Evolutionary conservation across 78 protist species (phyloP).

Genomic region (Tieghemostelium lacteum): DNA sequence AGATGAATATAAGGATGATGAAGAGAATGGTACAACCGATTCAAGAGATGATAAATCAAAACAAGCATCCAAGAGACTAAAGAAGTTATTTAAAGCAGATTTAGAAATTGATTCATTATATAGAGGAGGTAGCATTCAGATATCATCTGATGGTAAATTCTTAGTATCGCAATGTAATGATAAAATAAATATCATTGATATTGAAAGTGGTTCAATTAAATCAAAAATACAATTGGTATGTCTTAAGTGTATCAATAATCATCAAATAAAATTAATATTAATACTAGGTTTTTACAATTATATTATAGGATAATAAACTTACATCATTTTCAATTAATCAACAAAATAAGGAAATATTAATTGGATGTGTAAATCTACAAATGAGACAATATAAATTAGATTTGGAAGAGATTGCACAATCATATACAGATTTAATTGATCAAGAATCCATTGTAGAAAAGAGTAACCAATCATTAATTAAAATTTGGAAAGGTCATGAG

Average conservation of each 20-base stretch:
- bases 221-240: slow-evolving; percentile 28
- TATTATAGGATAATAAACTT: slow-evolving; percentile 23
- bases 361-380: slow-evolving; percentile 28
- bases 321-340: slow-evolving; percentile 38
- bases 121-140: slow-evolving; percentile 33
- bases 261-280: too few species aligned
- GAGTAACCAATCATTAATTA: slow-evolving; percentile 29
- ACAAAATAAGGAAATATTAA: slow-evolving; percentile 11
- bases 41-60: slow-evolving; percentile 1
- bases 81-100: slow-evolving; percentile 62
- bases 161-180: slow-evolving; percentile 5
- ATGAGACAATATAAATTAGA: slow-evolving; percentile 22
- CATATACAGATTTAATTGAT: too few species aligned
- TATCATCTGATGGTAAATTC: slow-evolving; percentile 10
- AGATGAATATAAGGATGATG: slow-evolving; percentile 13
- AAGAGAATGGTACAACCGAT: not conserved
- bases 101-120: slow-evolving; percentile 13
- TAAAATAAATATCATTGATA: slow-evolving; percentile 18
- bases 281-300: not conserved
- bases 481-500: slow-evolving; percentile 61
- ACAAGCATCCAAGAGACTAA: slow-evolving; percentile 37
- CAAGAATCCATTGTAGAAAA: too few species aligned
- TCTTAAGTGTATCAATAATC: too few species aligned
- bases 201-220: slow-evolving; percentile 3
- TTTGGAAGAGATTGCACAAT: too few species aligned